Evolutionary conservation across 768 basidiomycete species (phyloP), one percentile per base, ranked within the genome.

Genomic region (Boletus tomentosulus): DNA sequence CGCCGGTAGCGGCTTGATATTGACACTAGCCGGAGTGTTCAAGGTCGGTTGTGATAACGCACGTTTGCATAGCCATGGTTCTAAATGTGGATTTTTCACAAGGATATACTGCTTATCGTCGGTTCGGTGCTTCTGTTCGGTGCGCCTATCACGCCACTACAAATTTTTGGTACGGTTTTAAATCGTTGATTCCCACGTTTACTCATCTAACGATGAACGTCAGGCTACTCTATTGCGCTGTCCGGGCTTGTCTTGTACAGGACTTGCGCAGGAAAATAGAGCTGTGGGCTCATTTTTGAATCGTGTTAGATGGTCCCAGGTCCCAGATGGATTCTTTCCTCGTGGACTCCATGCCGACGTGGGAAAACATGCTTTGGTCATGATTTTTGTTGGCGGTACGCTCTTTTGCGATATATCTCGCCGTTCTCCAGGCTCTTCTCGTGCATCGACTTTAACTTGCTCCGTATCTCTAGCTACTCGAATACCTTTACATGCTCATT

Each of bases 11-110:
- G 92, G 94, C 2, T 77, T 98, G 55, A 83, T 97, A 19, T 76
- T 98, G 59, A 98, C 95, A 3, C 80, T 98, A 4, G 94, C 95
- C 3, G 95, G 95, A 15, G 94, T 98, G 25, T 86, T 94, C 73
- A 95, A 95, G 80, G 86, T 87, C 62, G 39, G 76, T 67, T 42
- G 27, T 15, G 1, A 27, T 31, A 8, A 49, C 27, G 22, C 19
- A 27, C 12, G 0, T 48, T 15, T 19, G 13, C 27, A 11, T 13
- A 28, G 33, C 19, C n/a, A 34, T 12, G 33, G n/a, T 33, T 33
- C 35, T 51, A 22, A 62, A 62, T 57, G 39, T 70, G 9, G 10
- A 3, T 30, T 34, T 22, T 89, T 16, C 10, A 3, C 12, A 25
- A 67, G 89, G 96, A 98, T 68, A 98, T 98, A 58, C 81, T 99